These are phyloP conservation scores for Coniochaeta ligniaria DNA, from an alignment of 2,329 filamentous ascomycete genomes.

Conservation along the genomic window DNA sequence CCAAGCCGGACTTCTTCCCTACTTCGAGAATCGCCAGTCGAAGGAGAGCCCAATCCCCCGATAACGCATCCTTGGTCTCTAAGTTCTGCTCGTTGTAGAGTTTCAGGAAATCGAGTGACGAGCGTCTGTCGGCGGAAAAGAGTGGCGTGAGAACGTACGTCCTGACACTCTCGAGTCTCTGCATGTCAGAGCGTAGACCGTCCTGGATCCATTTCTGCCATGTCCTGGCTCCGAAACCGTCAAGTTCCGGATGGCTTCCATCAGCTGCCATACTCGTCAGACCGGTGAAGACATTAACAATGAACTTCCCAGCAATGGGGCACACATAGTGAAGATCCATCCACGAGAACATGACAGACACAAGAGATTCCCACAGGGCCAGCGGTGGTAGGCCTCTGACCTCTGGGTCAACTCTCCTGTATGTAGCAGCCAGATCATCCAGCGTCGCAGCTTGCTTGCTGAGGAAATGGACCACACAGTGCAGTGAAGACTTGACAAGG, in stretches of 20 bases:
- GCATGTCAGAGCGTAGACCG: conserved; percentile 42
- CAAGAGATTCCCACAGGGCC: conserved; percentile 20
- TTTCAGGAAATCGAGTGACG: conserved; percentile 50
- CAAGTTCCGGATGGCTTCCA: conserved; percentile 10
- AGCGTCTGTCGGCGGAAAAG: conserved; percentile 49
- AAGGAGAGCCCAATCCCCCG: conserved; percentile 49
- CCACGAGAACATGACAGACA: conserved; percentile 38
- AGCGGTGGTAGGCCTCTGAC: conserved; percentile 15
- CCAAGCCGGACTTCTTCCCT: conserved; percentile 62
- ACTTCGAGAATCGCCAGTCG: conserved; percentile 62
- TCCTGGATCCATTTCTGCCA: conserved; percentile 53
- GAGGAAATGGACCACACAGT: conserved; percentile 59
- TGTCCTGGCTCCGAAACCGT: conserved; percentile 27
- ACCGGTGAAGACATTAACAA: conserved; percentile 48
- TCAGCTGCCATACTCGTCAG: conserved; percentile 26
- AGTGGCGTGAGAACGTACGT: conserved; percentile 58
- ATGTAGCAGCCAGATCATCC: conserved; percentile 35
- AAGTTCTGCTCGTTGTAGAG: conserved; percentile 30
- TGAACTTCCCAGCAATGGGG: conserved; percentile 52
- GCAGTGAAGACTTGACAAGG: conserved; percentile 63
- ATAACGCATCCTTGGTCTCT: conserved; percentile 12
- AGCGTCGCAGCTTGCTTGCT: conserved; percentile 49
- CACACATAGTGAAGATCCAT: conserved; percentile 48
- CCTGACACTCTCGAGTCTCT: conserved; percentile 54
- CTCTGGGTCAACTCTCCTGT: conserved; percentile 23